Evolutionary conservation across 495 filamentous ascomycete species (phyloP), one percentile per base, ranked within the genome.

Genomic region (Achaetomiella virescens): DNA sequence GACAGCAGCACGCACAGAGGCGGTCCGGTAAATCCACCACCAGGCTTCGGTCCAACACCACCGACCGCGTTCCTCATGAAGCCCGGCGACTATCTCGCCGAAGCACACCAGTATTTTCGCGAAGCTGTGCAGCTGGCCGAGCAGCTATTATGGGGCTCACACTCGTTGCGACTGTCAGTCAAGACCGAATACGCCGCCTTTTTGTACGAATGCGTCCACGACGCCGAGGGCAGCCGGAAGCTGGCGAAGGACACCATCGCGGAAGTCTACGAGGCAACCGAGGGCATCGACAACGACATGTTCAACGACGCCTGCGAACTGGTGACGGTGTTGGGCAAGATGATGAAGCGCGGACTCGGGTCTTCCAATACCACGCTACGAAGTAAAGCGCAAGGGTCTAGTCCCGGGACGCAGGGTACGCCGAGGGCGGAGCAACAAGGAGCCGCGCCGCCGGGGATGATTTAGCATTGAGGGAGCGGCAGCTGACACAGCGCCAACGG

Each of bases 141-240:
- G 25, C 66, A 72, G 12, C 74, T 89, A 10, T 78, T 97, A 17
- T 88, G 90, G 55, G 91, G 91, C 29, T 91, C 88, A 0, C 89
- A 97, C 59, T 93, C 93, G 1, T 78, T 98, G 15, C 87, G 93
- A 2, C 78, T 98, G 0, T 93, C 89, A 0, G 87, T 96, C 15
- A 95, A 95, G 58, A 84, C 95, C 11, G 93, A 98, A 70, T 93
- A 91, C 66, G 82, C 85, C n/a, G 93, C 92, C 2, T 98, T 96
- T 65, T 76, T 96, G 5, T 96, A 93, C 75, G 93, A 98, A 65
- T 97, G 91, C 63, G 77, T 91, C 8, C 88, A 93, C 62, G 91
- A 97, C 58, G 72, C 79, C 48, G 83, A 87, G 20, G 82, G 77
- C 40, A 87, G 88, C 51, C 79, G 90, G 12, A 78, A 81, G 24